Conservation (phyloP, 176 grass and related monocot species). For the Triticum dicoccoides region DNA sequence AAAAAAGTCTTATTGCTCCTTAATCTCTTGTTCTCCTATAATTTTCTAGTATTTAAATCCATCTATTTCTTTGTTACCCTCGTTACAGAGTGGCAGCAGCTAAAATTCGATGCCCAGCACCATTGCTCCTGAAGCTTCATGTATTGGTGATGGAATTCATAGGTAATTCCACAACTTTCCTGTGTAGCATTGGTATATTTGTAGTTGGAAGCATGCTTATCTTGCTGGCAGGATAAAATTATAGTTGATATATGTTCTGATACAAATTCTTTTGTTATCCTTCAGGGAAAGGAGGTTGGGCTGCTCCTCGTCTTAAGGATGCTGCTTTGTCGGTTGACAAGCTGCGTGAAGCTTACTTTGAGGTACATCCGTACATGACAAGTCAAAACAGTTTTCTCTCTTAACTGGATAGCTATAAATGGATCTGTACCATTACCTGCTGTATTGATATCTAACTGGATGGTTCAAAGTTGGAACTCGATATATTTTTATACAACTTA, state of each 20-base stretch:
- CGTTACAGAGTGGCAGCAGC: slow-evolving; percentile 62
- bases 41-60: too few relatives aligned
- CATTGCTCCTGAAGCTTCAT: slow-evolving; percentile 82
- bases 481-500: too few relatives aligned
- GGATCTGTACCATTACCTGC: too few relatives aligned
- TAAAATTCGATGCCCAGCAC: slow-evolving; percentile 68
- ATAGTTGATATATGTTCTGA: too few relatives aligned
- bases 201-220: too few relatives aligned
- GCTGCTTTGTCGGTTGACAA: slow-evolving; percentile 79
- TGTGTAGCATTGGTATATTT: background rate
- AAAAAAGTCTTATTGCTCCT: too few relatives aligned
- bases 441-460: too few relatives aligned
- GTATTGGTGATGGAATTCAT: slow-evolving; percentile 98
- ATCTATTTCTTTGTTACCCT: background rate
- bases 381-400: too few relatives aligned
- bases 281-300: slow-evolving; percentile 77
- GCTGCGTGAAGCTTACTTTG: slow-evolving; percentile 70
- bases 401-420: too few relatives aligned
- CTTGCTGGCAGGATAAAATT: too few relatives aligned
- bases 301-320: slow-evolving; percentile 92
- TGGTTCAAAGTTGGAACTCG: too few relatives aligned
- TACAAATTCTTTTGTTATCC: background rate
- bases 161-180: slow-evolving; percentile 37
- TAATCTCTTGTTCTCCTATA: too few relatives aligned
- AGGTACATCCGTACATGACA: slow-evolving; percentile 41